Percentiles rank a stretch among this genome's conserved stretches.
Conservation (phyloP, 192 early-diverging fungal genomes). For the Polychytrium aggregatum region DNA sequence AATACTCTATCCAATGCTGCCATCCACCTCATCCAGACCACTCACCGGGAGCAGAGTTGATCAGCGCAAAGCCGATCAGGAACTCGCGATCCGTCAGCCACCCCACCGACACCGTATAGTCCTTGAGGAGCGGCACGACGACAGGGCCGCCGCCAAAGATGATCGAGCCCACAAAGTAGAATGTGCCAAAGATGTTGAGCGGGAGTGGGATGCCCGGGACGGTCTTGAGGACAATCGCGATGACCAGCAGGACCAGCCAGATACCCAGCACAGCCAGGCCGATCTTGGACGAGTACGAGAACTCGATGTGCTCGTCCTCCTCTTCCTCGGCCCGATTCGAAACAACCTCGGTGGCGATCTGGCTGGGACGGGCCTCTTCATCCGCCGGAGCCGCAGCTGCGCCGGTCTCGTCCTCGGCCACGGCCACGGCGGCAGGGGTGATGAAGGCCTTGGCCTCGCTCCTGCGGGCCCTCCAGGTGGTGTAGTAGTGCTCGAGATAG, state of each 20-base stretch:
- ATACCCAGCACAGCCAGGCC: conserved; percentile 29
- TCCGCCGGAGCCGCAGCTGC: no score
- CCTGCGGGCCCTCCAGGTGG: neutral
- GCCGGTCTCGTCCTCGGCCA: no score
- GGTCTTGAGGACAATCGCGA: conserved; percentile 22
- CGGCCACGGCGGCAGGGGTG: conserved; percentile 31
- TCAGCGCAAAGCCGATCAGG: conserved; percentile 50
- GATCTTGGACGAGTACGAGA: neutral
- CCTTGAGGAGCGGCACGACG: conserved; percentile 40
- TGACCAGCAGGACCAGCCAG: conserved; percentile 37
- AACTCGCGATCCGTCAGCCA: conserved; percentile 50
- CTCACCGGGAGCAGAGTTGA: conserved; percentile 27
- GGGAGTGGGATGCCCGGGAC: conserved; percentile 6
- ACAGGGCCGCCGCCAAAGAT: conserved; percentile 44
- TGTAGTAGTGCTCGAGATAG: neutral
- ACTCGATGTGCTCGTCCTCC: no score
- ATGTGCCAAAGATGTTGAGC: conserved; percentile 28
- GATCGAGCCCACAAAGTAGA: conserved; percentile 30
- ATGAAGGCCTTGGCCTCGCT: conserved; percentile 28
- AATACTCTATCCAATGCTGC: no score
- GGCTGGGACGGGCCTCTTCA: neutral
- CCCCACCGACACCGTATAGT: conserved; percentile 33
- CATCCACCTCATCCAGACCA: no score
- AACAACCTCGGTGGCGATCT: no score
- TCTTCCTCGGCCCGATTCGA: no score